Conservation (phyloP, 1,139 yeast species). For the Hansenula lynferdii region DNA sequence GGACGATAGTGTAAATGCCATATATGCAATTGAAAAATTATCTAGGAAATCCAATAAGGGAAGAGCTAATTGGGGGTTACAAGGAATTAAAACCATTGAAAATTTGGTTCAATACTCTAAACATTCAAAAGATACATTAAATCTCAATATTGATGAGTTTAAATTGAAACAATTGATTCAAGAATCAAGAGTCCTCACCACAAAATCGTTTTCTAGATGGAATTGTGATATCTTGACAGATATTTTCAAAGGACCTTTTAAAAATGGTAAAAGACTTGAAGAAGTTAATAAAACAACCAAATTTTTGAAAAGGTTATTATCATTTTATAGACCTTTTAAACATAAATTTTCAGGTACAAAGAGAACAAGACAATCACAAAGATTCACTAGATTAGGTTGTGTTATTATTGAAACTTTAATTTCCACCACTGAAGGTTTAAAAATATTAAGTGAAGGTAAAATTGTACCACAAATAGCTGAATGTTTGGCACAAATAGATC, state of each 20-base stretch:
- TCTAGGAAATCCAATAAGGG: constrained; percentile 36
- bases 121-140: constrained; percentile 39
- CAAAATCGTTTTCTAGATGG: constrained; percentile 84
- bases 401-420: constrained; percentile 66
- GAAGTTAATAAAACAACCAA: constrained; percentile 79
- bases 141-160: constrained; percentile 59
- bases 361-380: constrained; percentile 43
- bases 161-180: constrained; percentile 63
- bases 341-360: constrained; percentile 68
- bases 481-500: constrained; percentile 81
- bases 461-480: constrained; percentile 84
- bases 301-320: constrained; percentile 75
- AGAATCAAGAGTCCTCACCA: constrained; percentile 66
- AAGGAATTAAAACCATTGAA: constrained; percentile 18
- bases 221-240: constrained; percentile 72
- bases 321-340: constrained; percentile 90
- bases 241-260: constrained; percentile 74
- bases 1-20: constrained; percentile 6
- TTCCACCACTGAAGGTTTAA: constrained; percentile 58
- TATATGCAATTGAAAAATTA: constrained; percentile 35
- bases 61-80: constrained; percentile 29
- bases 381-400: constrained; percentile 68
- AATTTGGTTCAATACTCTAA: constrained; percentile 31
- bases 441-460: constrained; percentile 63
- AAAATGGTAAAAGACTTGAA: constrained; percentile 67